phyloP scores from a whole-genome alignment of 768 basidiomycete genomes.

The Crassisporium funariophilum region DNA sequence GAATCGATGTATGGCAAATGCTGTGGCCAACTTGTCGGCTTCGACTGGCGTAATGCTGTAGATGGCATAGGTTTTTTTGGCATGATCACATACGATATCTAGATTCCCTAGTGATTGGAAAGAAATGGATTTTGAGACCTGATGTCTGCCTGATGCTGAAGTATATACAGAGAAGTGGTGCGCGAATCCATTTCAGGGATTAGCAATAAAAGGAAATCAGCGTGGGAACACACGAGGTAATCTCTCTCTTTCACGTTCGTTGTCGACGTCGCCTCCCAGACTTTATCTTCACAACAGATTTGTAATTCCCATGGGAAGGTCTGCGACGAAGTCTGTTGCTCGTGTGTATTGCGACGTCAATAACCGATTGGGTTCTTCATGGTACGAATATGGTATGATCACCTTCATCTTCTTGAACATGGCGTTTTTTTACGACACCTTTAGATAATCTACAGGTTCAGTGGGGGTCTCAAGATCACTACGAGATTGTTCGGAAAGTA shows the following conservation, averaged over 20 bases:
- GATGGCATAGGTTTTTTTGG: neutral
- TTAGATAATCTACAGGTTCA: slow-evolving; percentile 95
- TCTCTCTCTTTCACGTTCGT: slow-evolving; percentile 17
- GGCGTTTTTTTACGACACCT: slow-evolving; percentile 22
- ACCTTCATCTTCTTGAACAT: slow-evolving; percentile 8
- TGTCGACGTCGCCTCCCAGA: slow-evolving; percentile 13
- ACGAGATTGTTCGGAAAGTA: slow-evolving; percentile 96
- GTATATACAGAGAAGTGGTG: neutral
- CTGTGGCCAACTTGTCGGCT: slow-evolving; percentile 32
- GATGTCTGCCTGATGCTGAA: too few relatives aligned
- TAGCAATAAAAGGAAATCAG: slow-evolving; percentile 19
- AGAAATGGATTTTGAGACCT: too few relatives aligned
- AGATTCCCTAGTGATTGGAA: too few relatives aligned
- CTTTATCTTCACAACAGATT: slow-evolving; percentile 10
- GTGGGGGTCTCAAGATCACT: slow-evolving; percentile 97
- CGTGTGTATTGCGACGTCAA: slow-evolving; percentile 91
- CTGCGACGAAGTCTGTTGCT: slow-evolving; percentile 75
- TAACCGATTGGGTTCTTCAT: slow-evolving; percentile 80
- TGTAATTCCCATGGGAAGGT: slow-evolving; percentile 62
- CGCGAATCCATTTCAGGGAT: neutral
- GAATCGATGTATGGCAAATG: slow-evolving; percentile 55
- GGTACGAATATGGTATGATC: slow-evolving; percentile 91
- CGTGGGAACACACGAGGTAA: slow-evolving; percentile 26
- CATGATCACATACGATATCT: too few relatives aligned
- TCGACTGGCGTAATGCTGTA: neutral